Base-by-base conservation (phyloP, 306 rosid species). In the Cicer pinnatifidum region DNA sequence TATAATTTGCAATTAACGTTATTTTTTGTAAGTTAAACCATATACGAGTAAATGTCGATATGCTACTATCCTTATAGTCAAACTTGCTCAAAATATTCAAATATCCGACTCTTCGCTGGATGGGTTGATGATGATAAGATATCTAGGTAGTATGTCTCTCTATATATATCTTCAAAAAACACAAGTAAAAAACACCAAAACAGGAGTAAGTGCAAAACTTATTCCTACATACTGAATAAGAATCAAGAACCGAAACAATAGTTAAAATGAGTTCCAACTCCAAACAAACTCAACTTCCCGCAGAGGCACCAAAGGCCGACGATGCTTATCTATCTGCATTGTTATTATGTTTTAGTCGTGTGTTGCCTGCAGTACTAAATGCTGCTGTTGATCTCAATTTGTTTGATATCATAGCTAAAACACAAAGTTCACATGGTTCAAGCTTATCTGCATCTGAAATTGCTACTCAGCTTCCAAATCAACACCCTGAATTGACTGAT, bases 401-500 rank as follows among this genome's bases (percentile, higher is more conserved):
- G 20, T 77, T 77, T 77, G 75, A 69, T 2, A 77, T 77, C 71
- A 77, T 77, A 35, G 60, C 75, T 3, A 76, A 77, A 61, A 37
- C 37, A 65, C 17, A 75, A 13, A 58, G 2, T 1, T 46, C 75
- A 23, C 5, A 8, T n/a, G 17, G 15, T 75, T 63, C 79, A 16
- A 12, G 28, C 13, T 17, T 75, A 1, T 75, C 73, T 13, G 81
- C 81, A 1, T 57, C 53, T 45, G 70, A 77, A 28, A 69, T 77
- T 46, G 81, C 81, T 43, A 67, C 75, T 33, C 4, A 43, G 33
- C 40, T 76, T 76, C 81, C 75, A 16, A 57, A 56, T 43, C 43
- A 44, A 67, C 69, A 76, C 41, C 17, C 69, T 0, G 35, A 68
- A 47, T 68, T 69, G 69, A 53, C 44, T 1, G 20, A 47, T 0